Evolutionary conservation across 1,284 basidiomycete genomes (phyloP).

Genomic region (Naganishia sp.): DNA sequence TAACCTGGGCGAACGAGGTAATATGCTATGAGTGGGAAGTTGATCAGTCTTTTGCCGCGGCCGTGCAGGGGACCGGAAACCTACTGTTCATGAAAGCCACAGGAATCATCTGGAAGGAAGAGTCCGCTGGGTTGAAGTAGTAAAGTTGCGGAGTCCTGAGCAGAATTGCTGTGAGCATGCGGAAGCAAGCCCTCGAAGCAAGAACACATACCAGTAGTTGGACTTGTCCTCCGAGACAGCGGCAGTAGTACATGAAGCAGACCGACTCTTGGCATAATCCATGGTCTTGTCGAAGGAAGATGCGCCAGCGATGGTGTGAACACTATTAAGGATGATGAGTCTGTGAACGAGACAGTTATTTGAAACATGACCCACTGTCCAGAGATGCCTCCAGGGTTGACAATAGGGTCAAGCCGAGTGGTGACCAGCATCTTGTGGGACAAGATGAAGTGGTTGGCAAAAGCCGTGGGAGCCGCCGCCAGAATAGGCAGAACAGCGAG

Average conservation of each 20-base stretch:
- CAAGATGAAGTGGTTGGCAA: constrained; percentile 44
- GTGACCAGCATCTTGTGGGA: constrained; percentile 44
- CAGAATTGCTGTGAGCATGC: background rate
- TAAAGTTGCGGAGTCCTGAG: constrained; percentile 47
- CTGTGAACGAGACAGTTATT: background rate
- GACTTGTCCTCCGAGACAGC: constrained; percentile 53
- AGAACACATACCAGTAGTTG: constrained; percentile 52
- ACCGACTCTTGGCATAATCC: constrained; percentile 43
- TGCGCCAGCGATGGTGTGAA: constrained; percentile 54
- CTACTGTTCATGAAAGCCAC: constrained; percentile 39
- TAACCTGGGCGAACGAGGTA: constrained; percentile 46
- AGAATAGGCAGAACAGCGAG: constrained; percentile 25
- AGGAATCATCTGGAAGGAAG: constrained; percentile 46
- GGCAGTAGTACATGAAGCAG: constrained; percentile 52
- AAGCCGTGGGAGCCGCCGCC: constrained; percentile 11
- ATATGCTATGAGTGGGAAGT: constrained; percentile 39
- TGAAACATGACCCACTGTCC: constrained; percentile 36
- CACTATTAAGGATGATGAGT: constrained; percentile 25
- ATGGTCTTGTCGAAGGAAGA: constrained; percentile 49
- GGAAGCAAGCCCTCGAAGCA: background rate
- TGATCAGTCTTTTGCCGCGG: background rate
- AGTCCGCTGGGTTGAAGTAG: constrained; percentile 45
- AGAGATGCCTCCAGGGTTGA: constrained; percentile 43
- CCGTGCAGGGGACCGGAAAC: background rate
- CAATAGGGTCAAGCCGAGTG: constrained; percentile 50